These are phyloP conservation scores for Alternaria solani DNA, from an alignment of 2,329 filamentous ascomycete genomes.

Conservation along the genomic window DNA sequence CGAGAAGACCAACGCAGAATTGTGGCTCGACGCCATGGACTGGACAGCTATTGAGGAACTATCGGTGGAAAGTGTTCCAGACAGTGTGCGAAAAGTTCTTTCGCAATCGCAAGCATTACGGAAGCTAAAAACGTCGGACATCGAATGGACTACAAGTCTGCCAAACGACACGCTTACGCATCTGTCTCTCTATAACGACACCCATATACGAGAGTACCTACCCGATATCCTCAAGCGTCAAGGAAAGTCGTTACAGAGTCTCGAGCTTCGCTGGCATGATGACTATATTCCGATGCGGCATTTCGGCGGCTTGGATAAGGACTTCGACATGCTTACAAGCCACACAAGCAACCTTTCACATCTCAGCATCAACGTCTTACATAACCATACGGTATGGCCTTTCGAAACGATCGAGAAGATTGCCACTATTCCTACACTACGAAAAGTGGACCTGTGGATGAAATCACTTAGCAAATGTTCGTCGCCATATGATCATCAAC, in stretches of 20 bases:
- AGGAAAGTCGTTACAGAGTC: slow-evolving; percentile 13
- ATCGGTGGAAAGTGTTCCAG: not conserved
- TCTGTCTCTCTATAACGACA: slow-evolving; percentile 6
- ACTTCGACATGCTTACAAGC: slow-evolving; percentile 7
- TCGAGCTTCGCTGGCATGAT: slow-evolving; percentile 15
- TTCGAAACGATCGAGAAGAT: slow-evolving; percentile 14
- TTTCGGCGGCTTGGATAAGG: not conserved
- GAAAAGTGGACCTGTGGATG: slow-evolving; percentile 19
- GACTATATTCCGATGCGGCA: not conserved
- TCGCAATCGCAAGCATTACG: not conserved
- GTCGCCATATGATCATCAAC: not conserved
- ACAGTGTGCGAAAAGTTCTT: not conserved
- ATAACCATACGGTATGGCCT: slow-evolving; percentile 25
- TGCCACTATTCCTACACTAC: slow-evolving; percentile 13
- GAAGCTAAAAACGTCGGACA: slow-evolving; percentile 12
- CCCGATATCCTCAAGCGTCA: slow-evolving; percentile 13
- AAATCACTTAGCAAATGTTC: slow-evolving; percentile 6
- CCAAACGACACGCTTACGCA: slow-evolving; percentile 16
- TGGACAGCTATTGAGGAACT: slow-evolving; percentile 18
- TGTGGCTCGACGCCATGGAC: slow-evolving; percentile 28
- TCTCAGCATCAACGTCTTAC: slow-evolving; percentile 21
- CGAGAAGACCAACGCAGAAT: slow-evolving; percentile 16
- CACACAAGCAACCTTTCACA: slow-evolving; percentile 15
- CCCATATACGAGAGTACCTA: not conserved
- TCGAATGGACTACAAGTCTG: slow-evolving; percentile 11